Evolutionary conservation across 352 stramenopile species (phyloP).

Genomic region (Phytophthora macrochlamydospora): DNA sequence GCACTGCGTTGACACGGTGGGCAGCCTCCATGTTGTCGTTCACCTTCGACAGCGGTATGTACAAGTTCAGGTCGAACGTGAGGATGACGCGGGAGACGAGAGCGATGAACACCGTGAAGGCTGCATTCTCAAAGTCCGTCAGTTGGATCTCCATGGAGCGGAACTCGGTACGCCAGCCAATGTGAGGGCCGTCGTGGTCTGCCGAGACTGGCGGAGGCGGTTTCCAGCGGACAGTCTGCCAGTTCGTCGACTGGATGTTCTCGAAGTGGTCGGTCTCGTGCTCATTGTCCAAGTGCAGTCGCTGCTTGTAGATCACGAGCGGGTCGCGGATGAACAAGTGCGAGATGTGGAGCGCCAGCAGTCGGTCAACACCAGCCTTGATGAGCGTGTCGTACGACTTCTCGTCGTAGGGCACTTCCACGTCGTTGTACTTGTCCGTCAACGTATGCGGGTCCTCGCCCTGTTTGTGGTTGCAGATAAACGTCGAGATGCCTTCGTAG

Average conservation of each 20-base stretch:
- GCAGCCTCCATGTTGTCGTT: constrained; percentile 99
- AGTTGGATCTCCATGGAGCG: constrained; percentile 99
- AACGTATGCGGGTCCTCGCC: constrained; percentile 70
- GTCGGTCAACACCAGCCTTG: constrained; percentile 92
- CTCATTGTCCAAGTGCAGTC: constrained; percentile 83
- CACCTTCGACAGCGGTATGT: constrained; percentile 97
- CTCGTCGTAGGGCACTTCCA: constrained; percentile 95
- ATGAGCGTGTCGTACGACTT: constrained; percentile 91
- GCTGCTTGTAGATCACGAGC: constrained; percentile 95
- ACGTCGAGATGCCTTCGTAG: constrained; percentile 90
- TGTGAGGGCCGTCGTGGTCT: constrained; percentile 46
- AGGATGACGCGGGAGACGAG: constrained; percentile 98
- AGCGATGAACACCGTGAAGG: constrained; percentile 98
- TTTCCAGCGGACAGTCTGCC: constrained; percentile 99
- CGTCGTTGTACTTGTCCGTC: constrained; percentile 93
- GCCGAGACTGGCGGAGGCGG: constrained; percentile 90
- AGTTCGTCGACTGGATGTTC: constrained; percentile 99
- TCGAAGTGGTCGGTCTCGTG: constrained; percentile 97
- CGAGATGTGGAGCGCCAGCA: constrained; percentile 97
- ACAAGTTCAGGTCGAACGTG: constrained; percentile 99
- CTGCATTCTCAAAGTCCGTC: constrained; percentile 99
- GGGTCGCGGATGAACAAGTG: constrained; percentile 99
- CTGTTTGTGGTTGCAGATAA: constrained; percentile 91
- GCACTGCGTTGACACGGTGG: constrained; percentile 94
- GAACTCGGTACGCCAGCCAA: constrained; percentile 93